A percentile compares a stretch with the other conserved stretches of the same genome.
These are phyloP conservation scores for Umbelopsis sp. DNA, from an alignment of 192 early-diverging fungal species.

Conservation along the genomic window DNA sequence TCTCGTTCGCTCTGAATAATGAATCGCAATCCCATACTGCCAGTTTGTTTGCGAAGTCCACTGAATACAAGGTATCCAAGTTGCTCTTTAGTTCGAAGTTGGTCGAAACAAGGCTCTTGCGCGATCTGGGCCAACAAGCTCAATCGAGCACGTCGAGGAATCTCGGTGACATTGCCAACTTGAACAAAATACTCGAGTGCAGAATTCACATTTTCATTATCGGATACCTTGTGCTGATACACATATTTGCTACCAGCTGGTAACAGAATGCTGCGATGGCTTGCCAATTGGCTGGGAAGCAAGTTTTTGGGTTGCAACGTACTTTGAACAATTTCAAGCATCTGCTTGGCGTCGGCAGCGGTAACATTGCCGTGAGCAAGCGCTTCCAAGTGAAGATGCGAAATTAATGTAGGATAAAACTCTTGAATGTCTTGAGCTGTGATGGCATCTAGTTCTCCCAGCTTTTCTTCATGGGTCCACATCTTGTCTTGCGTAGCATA, in stretches of 20 bases:
- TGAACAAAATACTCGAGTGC: conserved; percentile 86
- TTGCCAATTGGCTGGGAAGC: conserved; percentile 43
- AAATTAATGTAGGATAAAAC: conserved; percentile 69
- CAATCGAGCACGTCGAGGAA: conserved; percentile 63
- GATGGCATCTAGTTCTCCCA: conserved; percentile 62
- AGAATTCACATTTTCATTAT: conserved; percentile 85
- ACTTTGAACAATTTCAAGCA: conserved; percentile 53
- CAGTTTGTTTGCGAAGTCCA: conserved; percentile 73
- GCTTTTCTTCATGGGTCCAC: conserved; percentile 76
- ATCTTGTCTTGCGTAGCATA: conserved; percentile 66
- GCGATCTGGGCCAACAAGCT: conserved; percentile 80
- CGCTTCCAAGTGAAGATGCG: conserved; percentile 67
- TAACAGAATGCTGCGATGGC: conserved; percentile 36
- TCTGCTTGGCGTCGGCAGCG: conserved; percentile 54
- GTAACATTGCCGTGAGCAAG: conserved; percentile 82
- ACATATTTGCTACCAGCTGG: conserved; percentile 41
- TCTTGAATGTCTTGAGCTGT: conserved; percentile 61
- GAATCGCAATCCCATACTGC: conserved; percentile 76
- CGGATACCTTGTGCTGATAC: conserved; percentile 62
- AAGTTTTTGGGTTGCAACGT: conserved; percentile 59
- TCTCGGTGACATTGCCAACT: conserved; percentile 72
- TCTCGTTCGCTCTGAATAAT: conserved; percentile 88
- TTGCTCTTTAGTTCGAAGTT: conserved; percentile 91
- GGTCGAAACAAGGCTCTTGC: conserved; percentile 91
- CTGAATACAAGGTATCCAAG: conserved; percentile 80